Percentiles rank a stretch among this genome's conserved stretches.
These are phyloP conservation scores for Pythium apleroticum DNA, from an alignment of 352 stramenopile species.

Conservation along the genomic window DNA sequence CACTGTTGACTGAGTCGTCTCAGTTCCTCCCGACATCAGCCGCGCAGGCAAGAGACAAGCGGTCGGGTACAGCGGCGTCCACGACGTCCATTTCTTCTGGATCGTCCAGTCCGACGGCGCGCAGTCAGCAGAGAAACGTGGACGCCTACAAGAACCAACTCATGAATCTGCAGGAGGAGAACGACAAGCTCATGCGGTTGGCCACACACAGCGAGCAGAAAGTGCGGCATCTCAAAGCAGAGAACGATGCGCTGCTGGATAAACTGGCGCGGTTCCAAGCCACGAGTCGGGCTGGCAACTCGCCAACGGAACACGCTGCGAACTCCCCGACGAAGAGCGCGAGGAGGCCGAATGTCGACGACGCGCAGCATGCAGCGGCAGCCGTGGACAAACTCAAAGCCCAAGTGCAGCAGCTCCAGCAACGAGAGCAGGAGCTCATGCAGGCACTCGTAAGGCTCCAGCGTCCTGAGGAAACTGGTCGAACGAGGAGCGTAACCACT, in stretches of 20 bases:
- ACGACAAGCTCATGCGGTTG: slow-evolving; percentile 46
- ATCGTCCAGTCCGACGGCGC: slow-evolving; percentile 22
- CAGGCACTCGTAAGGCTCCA: slow-evolving; percentile 58
- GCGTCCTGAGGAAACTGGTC: not conserved
- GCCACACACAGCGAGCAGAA: slow-evolving; percentile 30
- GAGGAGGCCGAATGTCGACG: not conserved
- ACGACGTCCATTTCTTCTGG: slow-evolving; percentile 16
- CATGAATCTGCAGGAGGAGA: slow-evolving; percentile 59
- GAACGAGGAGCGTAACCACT: not conserved
- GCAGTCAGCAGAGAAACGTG: slow-evolving; percentile 16
- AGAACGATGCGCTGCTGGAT: slow-evolving; percentile 49
- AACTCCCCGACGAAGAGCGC: slow-evolving; percentile 22
- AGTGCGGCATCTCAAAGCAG: slow-evolving; percentile 37
- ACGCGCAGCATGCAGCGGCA: not conserved
- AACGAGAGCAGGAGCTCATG: slow-evolving; percentile 84
- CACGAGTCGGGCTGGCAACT: slow-evolving; percentile 11
- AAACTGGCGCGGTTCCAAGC: slow-evolving; percentile 20
- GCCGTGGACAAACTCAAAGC: slow-evolving; percentile 40
- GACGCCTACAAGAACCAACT: slow-evolving; percentile 55
- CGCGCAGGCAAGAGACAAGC: slow-evolving; percentile 3
- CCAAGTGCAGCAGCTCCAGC: slow-evolving; percentile 68
- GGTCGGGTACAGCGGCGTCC: slow-evolving; percentile 3
- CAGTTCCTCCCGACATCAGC: slow-evolving; percentile 22
- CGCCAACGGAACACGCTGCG: slow-evolving; percentile 22
- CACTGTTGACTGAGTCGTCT: slow-evolving; percentile 24